Conservation (phyloP, 202 grass and related monocot genomes). For the Musa balbisiana region DNA sequence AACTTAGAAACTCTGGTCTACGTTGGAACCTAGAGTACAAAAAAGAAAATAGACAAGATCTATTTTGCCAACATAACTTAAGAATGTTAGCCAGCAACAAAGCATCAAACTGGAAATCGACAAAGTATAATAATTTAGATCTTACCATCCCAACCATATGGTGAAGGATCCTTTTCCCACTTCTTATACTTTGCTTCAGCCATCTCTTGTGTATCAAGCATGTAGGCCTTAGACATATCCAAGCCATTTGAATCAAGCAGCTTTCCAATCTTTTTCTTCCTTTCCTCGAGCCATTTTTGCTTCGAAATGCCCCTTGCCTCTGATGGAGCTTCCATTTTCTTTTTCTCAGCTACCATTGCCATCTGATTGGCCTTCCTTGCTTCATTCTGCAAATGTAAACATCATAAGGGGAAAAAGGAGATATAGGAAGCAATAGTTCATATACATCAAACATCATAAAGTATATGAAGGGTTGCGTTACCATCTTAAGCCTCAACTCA, state of each 20-base stretch:
- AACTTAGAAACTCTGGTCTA: not conserved
- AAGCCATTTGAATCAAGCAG: conserved; percentile 89
- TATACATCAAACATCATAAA: not conserved
- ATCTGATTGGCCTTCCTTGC: conserved; percentile 90
- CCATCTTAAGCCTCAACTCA: conserved; percentile 79
- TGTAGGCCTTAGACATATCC: conserved; percentile 79
- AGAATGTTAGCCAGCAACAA: too few relatives aligned
- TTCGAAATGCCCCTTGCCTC: conserved; percentile 83
- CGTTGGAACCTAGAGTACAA: not conserved
- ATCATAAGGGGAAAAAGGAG: not conserved
- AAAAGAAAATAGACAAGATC: too few relatives aligned
- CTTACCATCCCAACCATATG: conserved; percentile 92
- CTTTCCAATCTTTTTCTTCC: conserved; percentile 94
- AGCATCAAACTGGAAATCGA: too few relatives aligned
- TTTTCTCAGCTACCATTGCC: conserved; percentile 85
- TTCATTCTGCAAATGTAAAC: conserved; percentile 44
- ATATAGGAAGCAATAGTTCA: not conserved
- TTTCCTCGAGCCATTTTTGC: conserved; percentile 87
- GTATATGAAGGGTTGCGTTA: conserved; percentile 19
- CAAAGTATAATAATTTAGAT: not conserved
- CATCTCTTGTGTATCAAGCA: conserved; percentile 87
- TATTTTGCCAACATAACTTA: too few relatives aligned
- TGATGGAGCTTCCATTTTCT: conserved; percentile 65
- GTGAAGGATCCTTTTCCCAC: conserved; percentile 90
- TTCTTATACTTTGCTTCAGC: conserved; percentile 90